phyloP scores from a whole-genome alignment of 345 rosid genomes.

The Cardiospermum halicacabum region DNA sequence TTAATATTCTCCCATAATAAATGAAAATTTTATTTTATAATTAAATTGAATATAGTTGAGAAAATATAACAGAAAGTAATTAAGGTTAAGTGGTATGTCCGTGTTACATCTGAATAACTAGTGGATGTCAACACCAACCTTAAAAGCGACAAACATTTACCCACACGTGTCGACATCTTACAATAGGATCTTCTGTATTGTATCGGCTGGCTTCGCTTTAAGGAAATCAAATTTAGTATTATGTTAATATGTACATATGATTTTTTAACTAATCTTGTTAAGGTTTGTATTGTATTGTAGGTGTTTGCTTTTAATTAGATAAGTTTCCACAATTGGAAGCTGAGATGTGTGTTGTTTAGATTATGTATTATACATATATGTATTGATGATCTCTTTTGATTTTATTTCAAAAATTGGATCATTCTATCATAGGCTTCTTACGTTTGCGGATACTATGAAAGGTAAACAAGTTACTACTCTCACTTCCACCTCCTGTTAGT shows the following conservation, averaged over 20 bases:
- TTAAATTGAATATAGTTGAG: too few relatives aligned
- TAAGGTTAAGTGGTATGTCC: conserved; percentile 6
- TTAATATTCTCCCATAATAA: too few relatives aligned
- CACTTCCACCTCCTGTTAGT: too few relatives aligned
- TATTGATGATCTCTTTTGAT: background rate
- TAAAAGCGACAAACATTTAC: background rate
- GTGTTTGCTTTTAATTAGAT: background rate
- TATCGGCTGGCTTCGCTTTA: too few relatives aligned
- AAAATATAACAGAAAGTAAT: too few relatives aligned
- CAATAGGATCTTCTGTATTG: background rate
- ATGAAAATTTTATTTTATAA: too few relatives aligned
- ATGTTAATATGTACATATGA: background rate
- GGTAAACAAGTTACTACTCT: background rate
- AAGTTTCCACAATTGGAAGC: background rate
- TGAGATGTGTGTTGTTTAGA: background rate
- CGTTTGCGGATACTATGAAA: background rate
- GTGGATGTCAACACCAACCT: conserved; percentile 17
- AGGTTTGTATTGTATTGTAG: background rate
- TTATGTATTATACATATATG: too few relatives aligned
- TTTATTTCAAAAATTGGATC: background rate
- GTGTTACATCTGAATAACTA: conserved; percentile 1
- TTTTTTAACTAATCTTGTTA: background rate
- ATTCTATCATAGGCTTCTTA: background rate
- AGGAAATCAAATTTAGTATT: too few relatives aligned
- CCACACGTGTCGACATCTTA: conserved; percentile 14